These are phyloP conservation scores for Hypoxylon cercidicola DNA, from an alignment of 495 filamentous ascomycete species.

Conservation along the genomic window DNA sequence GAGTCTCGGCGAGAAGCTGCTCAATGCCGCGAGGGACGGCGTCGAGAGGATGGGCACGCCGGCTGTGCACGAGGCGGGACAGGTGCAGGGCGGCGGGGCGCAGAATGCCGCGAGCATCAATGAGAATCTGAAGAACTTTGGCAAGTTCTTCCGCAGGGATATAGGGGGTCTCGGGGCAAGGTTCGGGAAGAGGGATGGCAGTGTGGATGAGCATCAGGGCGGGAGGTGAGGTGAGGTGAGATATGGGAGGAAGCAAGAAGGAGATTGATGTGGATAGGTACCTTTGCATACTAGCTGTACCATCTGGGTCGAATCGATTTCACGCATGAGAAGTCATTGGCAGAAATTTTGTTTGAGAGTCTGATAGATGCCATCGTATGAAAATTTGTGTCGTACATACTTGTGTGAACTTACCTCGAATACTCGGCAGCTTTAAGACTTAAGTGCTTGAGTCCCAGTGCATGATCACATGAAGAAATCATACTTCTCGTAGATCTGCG, in stretches of 20 bases:
- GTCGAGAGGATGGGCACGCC: slow-evolving; percentile 84
- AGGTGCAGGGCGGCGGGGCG: slow-evolving; percentile 68
- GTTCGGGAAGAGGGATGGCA: slow-evolving; percentile 65
- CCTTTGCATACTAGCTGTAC: too few relatives aligned
- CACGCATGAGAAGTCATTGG: too few relatives aligned
- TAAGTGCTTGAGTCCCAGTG: too few relatives aligned
- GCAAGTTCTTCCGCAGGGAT: slow-evolving; percentile 94
- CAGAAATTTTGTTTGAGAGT: too few relatives aligned
- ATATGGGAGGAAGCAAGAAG: neutral
- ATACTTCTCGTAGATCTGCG: too few relatives aligned
- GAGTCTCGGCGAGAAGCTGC: slow-evolving; percentile 73
- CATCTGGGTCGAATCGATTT: too few relatives aligned
- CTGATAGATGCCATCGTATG: too few relatives aligned
- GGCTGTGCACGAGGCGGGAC: slow-evolving; percentile 50
- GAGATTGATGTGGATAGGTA: neutral
- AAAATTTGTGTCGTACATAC: too few relatives aligned
- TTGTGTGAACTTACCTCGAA: too few relatives aligned
- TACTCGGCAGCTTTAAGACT: too few relatives aligned
- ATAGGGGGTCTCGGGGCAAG: slow-evolving; percentile 82
- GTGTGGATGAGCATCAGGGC: slow-evolving; percentile 31
- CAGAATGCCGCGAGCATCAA: slow-evolving; percentile 72
- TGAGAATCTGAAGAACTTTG: slow-evolving; percentile 92
- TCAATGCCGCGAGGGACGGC: slow-evolving; percentile 90
- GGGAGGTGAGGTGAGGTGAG: slow-evolving; percentile 1
- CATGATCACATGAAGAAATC: too few relatives aligned